A percentile compares a stretch with the other conserved stretches of the same genome.
phyloP scores from a whole-genome alignment of 2,329 filamentous ascomycete species.

The Ceratocystis diversiconidia region DNA sequence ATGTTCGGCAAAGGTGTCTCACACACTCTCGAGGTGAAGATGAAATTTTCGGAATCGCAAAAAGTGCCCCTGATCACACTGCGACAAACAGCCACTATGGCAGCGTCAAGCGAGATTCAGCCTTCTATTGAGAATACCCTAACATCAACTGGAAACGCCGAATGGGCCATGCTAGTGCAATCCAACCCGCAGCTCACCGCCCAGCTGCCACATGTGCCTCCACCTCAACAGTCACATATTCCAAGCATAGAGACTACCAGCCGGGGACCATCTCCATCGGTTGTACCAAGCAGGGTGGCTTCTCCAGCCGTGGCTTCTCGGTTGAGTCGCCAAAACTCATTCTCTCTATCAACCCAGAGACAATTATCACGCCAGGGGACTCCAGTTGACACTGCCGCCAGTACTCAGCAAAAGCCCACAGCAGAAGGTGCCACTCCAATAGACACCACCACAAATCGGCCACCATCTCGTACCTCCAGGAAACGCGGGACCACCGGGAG shows the following conservation, averaged over 20 bases:
- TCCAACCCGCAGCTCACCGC: constrained; percentile 44
- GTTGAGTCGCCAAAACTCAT: not conserved
- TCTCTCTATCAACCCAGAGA: not conserved
- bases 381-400: constrained; percentile 7
- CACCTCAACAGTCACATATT: constrained; percentile 2
- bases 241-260: constrained; percentile 8
- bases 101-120: not conserved
- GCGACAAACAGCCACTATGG: not conserved
- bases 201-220: constrained; percentile 6
- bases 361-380: constrained; percentile 10
- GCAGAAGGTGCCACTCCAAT: constrained; percentile 18
- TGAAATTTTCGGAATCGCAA: constrained; percentile 68
- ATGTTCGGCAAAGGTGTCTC: constrained; percentile 70
- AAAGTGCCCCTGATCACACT: constrained; percentile 28
- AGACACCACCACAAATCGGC: constrained; percentile 33
- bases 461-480: constrained; percentile 45
- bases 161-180: constrained; percentile 68
- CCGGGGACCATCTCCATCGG: not conserved
- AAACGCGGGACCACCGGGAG: constrained; percentile 37
- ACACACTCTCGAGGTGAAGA: constrained; percentile 84
- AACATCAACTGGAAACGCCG: constrained; percentile 47
- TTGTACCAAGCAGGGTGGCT: constrained; percentile 1
- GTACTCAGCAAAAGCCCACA: not conserved
- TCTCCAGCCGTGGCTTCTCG: constrained; percentile 4
- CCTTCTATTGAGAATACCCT: constrained; percentile 26